phyloP scores from a whole-genome alignment of 164 flowering plant genomes.

The Paratinospora sagittata region DNA sequence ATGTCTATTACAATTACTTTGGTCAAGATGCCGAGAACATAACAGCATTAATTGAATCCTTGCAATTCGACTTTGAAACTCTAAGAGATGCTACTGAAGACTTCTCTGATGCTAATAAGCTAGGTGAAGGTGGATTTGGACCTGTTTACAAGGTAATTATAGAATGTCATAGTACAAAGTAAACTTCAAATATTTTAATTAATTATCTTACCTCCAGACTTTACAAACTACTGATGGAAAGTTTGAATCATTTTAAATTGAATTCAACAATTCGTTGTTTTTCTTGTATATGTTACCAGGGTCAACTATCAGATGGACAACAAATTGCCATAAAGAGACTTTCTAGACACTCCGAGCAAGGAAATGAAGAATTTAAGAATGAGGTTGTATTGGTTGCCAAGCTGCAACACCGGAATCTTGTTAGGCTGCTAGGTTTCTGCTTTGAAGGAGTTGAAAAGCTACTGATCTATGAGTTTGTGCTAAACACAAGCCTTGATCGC shows the following conservation, averaged over 20 bases:
- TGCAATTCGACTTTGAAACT: conserved; percentile 22
- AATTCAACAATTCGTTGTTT: too few species aligned
- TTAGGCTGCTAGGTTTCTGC: conserved; percentile 24
- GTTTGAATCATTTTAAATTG: neutral
- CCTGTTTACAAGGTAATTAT: conserved; percentile 28
- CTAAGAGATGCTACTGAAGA: conserved; percentile 25
- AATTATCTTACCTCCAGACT: neutral
- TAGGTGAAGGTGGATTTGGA: conserved; percentile 38
- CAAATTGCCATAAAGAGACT: conserved; percentile 28
- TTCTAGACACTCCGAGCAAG: conserved; percentile 19
- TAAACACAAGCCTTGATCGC: conserved; percentile 21
- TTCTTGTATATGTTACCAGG: conserved; percentile 13
- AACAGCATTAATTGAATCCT: conserved; percentile 11
- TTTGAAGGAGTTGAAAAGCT: conserved; percentile 19
- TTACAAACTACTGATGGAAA: neutral
- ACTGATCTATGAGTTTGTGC: conserved; percentile 22
- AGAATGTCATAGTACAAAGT: neutral
- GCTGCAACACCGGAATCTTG: conserved; percentile 30
- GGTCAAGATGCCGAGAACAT: conserved; percentile 14
- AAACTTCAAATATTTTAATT: neutral
- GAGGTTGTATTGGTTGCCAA: conserved; percentile 21
- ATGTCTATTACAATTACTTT: neutral
- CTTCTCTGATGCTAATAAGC: conserved; percentile 28
- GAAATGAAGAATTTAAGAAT: conserved; percentile 23
- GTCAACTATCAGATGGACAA: conserved; percentile 15